A percentile compares a stretch with the other conserved stretches of the same genome.
Conservation (phyloP, 495 filamentous ascomycete genomes). For the Neurospora tetrasperma region DNA sequence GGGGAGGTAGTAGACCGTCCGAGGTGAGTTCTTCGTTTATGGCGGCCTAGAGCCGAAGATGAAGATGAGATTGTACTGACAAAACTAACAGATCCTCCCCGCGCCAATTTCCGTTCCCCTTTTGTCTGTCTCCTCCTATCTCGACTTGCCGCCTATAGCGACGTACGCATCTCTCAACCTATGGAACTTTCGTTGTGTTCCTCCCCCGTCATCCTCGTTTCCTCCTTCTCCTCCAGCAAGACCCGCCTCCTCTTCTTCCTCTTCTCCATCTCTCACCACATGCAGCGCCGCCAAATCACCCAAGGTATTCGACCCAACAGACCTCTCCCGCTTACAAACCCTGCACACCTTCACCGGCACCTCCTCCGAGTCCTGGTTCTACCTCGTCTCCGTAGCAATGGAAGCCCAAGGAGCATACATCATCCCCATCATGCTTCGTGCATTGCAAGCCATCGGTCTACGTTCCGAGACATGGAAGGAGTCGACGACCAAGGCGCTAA, state of each 20-base stretch:
- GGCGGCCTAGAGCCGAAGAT: neutral
- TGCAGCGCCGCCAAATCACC: neutral
- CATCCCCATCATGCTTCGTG: conserved; percentile 70
- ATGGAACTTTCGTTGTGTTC: conserved; percentile 65
- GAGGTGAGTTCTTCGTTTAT: conserved; percentile 16
- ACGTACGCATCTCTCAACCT: conserved; percentile 81
- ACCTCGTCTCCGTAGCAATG: conserved; percentile 84
- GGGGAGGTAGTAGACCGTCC: conserved; percentile 32
- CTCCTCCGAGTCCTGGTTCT: conserved; percentile 94
- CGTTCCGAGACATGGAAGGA: conserved; percentile 36
- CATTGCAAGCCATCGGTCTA: conserved; percentile 54
- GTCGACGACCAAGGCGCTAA: conserved; percentile 53
- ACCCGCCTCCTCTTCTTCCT: neutral
- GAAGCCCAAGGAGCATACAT: conserved; percentile 75
- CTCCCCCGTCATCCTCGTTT: neutral
- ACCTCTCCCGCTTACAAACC: conserved; percentile 62
- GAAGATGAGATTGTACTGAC: too few relatives aligned
- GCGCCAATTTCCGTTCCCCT: conserved; percentile 72
- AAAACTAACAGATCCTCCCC: conserved; percentile 44
- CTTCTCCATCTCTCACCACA: conserved; percentile 10
- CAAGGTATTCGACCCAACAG: conserved; percentile 39
- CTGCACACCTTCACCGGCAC: conserved; percentile 86
- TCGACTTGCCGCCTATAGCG: conserved; percentile 78
- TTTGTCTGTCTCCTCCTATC: conserved; percentile 58
- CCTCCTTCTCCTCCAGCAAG: conserved; percentile 20